phyloP scores from a whole-genome alignment of 169 alveolate genomes.

The Plasmodium vivax region DNA sequence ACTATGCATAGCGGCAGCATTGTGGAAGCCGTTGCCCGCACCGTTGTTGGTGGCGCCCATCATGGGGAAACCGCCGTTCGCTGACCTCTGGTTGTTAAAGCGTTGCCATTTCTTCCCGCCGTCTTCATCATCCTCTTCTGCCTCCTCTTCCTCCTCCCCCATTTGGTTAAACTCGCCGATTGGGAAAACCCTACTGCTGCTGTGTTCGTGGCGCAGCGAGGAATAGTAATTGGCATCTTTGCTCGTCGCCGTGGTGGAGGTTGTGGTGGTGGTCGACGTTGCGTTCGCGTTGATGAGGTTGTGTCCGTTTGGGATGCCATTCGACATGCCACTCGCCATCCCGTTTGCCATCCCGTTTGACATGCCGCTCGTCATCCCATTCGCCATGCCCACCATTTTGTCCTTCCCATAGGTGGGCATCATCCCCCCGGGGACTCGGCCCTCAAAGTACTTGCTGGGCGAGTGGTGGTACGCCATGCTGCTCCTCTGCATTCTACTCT shows the following conservation, averaged over 20 bases:
- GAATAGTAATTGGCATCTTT: not conserved
- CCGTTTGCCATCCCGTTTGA: no score
- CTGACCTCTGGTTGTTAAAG: not conserved
- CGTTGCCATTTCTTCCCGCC: not conserved
- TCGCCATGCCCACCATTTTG: not conserved
- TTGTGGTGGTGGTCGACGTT: not conserved
- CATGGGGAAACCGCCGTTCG: not conserved
- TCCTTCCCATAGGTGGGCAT: not conserved
- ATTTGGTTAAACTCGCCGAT: not conserved
- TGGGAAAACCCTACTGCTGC: not conserved
- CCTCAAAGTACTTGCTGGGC: not conserved
- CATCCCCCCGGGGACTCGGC: not conserved
- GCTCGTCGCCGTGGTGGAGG: slow-evolving; percentile 2
- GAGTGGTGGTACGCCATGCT: not conserved
- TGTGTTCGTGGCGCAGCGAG: not conserved
- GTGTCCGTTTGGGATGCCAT: not conserved
- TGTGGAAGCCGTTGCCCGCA: not conserved
- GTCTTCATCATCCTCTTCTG: not conserved
- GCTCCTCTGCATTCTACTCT: not conserved
- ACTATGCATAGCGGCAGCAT: not conserved
- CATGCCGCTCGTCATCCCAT: no score
- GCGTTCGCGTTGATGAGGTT: not conserved
- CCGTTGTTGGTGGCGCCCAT: not conserved
- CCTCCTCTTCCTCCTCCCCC: not conserved
- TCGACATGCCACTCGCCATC: no score